A percentile compares a stretch with the other conserved stretches of the same genome.
phyloP scores from a whole-genome alignment of 129 eudicot species.

The Artemisia tridentata region DNA sequence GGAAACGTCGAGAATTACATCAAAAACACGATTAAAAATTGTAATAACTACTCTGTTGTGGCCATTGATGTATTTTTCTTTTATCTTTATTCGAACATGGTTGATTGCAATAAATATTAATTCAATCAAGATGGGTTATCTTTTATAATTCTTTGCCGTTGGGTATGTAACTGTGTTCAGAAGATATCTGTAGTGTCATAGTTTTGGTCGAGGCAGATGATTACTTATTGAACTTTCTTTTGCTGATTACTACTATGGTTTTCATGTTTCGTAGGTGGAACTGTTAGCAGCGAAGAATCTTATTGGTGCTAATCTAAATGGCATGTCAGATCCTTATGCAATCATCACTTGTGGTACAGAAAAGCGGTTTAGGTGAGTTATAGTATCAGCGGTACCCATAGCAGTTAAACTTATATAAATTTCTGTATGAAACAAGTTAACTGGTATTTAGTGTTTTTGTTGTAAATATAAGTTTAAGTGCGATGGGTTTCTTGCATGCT shows the following conservation, averaged over 20 bases:
- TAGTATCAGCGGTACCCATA: neutral
- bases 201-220: conserved; percentile 5
- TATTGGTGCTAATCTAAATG: conserved; percentile 87
- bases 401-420: no score
- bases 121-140: conserved; percentile 7
- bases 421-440: conserved; percentile 14
- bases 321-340: conserved; percentile 99
- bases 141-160: neutral
- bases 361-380: conserved; percentile 88
- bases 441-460: neutral
- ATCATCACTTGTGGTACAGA: conserved; percentile 93
- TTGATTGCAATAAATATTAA: neutral
- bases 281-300: conserved; percentile 95
- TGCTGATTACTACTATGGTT: conserved; percentile 2
- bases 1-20: no score
- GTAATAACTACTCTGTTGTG: no score
- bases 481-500: conserved; percentile 4
- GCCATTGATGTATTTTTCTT: neutral
- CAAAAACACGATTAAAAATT: no score
- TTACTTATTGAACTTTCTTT: neutral
- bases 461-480: neutral
- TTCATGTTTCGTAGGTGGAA: conserved; percentile 54
- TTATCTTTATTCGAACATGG: conserved; percentile 3
- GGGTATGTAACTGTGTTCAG: conserved; percentile 18
- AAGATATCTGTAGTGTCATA: neutral